Conservation (phyloP, 345 rosid genomes). For the Nephelium lappaceum region DNA sequence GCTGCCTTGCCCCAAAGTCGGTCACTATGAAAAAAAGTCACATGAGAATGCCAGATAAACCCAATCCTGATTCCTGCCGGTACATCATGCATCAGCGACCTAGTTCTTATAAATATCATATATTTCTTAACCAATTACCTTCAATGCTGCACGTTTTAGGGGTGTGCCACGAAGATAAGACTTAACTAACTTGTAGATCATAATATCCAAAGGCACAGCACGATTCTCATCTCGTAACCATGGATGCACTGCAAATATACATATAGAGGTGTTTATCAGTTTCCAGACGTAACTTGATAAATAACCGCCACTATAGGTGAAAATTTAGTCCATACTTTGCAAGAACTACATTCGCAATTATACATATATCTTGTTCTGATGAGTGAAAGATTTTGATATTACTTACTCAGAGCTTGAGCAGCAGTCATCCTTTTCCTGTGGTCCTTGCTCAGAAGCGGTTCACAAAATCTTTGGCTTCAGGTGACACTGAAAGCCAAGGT, state of each 20-base stretch:
- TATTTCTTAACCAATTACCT: conserved; percentile 46
- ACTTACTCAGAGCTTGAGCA: conserved; percentile 86
- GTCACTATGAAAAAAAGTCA: not conserved
- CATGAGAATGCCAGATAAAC: not conserved
- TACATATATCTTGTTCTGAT: not conserved
- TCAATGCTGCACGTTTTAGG: conserved; percentile 77
- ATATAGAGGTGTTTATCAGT: not conserved
- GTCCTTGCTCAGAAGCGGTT: conserved; percentile 93
- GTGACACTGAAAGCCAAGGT: conserved; percentile 89
- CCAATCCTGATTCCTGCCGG: not conserved
- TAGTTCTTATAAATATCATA: not conserved
- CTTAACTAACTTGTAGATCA: conserved; percentile 78
- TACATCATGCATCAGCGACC: not conserved
- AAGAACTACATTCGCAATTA: not conserved
- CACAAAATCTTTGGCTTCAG: conserved; percentile 89
- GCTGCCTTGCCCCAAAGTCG: not conserved
- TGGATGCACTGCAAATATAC: conserved; percentile 72
- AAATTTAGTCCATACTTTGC: conserved; percentile 1
- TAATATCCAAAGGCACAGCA: conserved; percentile 70
- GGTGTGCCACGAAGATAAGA: conserved; percentile 76
- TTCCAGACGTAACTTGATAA: conserved; percentile 5
- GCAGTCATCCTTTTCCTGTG: conserved; percentile 98
- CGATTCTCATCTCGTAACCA: conserved; percentile 71
- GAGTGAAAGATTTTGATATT: not conserved
- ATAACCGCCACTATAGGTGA: not conserved